Evolutionary conservation across 768 basidiomycete species (phyloP).

Genomic region (Lactarius hengduanensis): DNA sequence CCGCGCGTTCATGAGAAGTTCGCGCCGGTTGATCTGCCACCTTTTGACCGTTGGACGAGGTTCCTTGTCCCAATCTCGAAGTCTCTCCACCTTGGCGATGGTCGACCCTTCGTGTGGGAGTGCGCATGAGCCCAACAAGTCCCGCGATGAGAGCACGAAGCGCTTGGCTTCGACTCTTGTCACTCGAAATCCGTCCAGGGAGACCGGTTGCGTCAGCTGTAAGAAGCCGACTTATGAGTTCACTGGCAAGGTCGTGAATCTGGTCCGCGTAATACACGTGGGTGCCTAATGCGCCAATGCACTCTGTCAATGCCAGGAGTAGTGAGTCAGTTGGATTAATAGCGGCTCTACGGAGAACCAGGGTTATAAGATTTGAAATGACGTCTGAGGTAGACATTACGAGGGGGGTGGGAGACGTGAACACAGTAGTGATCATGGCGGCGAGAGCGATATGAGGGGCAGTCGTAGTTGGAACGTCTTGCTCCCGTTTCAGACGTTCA

Average conservation of each 20-base stretch:
- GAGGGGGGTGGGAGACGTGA: conserved; percentile 77
- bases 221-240: conserved; percentile 72
- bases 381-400: conserved; percentile 92
- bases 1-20: conserved; percentile 21
- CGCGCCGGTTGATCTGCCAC: conserved; percentile 14
- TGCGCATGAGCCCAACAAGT: conserved; percentile 65
- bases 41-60: conserved; percentile 13
- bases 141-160: conserved; percentile 69
- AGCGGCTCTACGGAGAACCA: conserved; percentile 69
- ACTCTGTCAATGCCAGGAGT: conserved; percentile 65
- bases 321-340: conserved; percentile 62
- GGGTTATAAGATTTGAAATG: conserved; percentile 69
- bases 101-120: conserved; percentile 41
- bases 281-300: conserved; percentile 80
- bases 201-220: conserved; percentile 66
- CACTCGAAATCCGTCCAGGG: conserved; percentile 40
- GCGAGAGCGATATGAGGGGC: conserved; percentile 60
- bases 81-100: conserved; percentile 13
- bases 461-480: conserved; percentile 49
- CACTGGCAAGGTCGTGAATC: conserved; percentile 87
- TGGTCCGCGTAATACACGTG: conserved; percentile 97
- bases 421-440: conserved; percentile 79
- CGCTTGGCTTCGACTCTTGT: conserved; percentile 55
- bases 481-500: conserved; percentile 66
- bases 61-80: conserved; percentile 22